Conservation (phyloP, 1,284 basidiomycete species). For the Butyriboletus regius region DNA sequence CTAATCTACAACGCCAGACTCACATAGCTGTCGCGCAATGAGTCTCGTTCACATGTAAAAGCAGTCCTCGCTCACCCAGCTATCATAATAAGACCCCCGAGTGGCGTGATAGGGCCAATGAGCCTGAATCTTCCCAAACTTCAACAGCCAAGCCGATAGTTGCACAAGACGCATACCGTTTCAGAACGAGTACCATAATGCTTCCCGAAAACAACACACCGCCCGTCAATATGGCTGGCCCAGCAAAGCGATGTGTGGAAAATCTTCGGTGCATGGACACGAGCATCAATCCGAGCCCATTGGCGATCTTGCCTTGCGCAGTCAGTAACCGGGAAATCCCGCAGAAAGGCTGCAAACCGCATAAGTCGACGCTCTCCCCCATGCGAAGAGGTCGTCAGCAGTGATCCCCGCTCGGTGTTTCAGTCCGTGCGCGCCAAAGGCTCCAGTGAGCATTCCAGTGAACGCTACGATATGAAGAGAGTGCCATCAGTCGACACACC, state of each 20-base stretch:
- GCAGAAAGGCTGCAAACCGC: conserved; percentile 40
- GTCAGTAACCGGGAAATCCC: conserved; percentile 12
- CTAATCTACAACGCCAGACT: conserved; percentile 42
- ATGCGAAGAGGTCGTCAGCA: conserved; percentile 50
- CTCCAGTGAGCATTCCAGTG: conserved; percentile 55
- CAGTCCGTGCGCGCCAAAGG: conserved; percentile 66
- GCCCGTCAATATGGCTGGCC: conserved; percentile 60
- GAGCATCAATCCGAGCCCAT: conserved; percentile 67
- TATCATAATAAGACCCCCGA: conserved; percentile 70
- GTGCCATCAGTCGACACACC: neutral
- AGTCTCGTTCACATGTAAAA: conserved; percentile 6
- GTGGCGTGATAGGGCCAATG: conserved; percentile 68
- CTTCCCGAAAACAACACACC: conserved; percentile 63
- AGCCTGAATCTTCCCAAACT: conserved; percentile 44
- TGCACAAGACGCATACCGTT: conserved; percentile 37
- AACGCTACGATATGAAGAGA: conserved; percentile 36
- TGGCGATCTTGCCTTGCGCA: conserved; percentile 51
- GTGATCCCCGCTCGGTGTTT: conserved; percentile 45
- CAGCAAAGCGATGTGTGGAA: conserved; percentile 58
- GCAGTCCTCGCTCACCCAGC: conserved; percentile 52
- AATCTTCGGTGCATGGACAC: conserved; percentile 68
- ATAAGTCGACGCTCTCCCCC: conserved; percentile 58
- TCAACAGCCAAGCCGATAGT: conserved; percentile 3
- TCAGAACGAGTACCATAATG: conserved; percentile 57
- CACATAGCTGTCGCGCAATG: conserved; percentile 40